phyloP scores from a whole-genome alignment of 1,284 basidiomycete genomes.

The Singerocomus inundabilis region DNA sequence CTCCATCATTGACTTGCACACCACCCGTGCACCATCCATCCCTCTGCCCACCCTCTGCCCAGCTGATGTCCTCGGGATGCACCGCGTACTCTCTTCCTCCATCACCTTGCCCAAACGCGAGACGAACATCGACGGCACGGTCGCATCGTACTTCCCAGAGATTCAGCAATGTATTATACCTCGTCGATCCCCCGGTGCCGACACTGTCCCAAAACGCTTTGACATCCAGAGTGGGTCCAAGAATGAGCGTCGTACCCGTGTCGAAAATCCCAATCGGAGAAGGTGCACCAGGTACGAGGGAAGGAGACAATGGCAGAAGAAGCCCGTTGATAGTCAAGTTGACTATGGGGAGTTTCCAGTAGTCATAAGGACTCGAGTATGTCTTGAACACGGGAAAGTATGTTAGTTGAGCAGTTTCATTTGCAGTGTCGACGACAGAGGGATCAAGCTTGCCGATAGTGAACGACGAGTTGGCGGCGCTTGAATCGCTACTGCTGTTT shows the following conservation, averaged over 20 bases:
- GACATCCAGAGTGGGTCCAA: constrained; percentile 53
- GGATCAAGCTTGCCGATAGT: constrained; percentile 51
- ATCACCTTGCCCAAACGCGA: constrained; percentile 45
- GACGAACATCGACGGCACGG: constrained; percentile 43
- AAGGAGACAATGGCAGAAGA: constrained; percentile 42
- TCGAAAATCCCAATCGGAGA: constrained; percentile 55
- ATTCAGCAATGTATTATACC: constrained; percentile 38
- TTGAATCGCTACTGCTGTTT: constrained; percentile 21
- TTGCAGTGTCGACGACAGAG: constrained; percentile 31
- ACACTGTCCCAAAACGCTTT: constrained; percentile 48
- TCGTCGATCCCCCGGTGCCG: constrained; percentile 38
- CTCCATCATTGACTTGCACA: constrained; percentile 53
- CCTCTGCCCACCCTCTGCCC: constrained; percentile 40
- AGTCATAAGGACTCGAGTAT: constrained; percentile 43
- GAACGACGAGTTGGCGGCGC: constrained; percentile 43
- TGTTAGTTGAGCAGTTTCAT: constrained; percentile 36
- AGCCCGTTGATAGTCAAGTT: constrained; percentile 44
- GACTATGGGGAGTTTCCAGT: constrained; percentile 56
- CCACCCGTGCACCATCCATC: constrained; percentile 59
- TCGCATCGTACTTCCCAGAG: constrained; percentile 55
- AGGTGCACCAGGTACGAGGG: constrained; percentile 43
- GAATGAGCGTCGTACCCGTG: constrained; percentile 56
- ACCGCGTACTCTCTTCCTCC: constrained; percentile 42
- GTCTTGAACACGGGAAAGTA: constrained; percentile 45
- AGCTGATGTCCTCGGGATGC: constrained; percentile 54